Evolutionary conservation across 306 rosid genomes (phyloP), one percentile per base, ranked within the genome.

Genomic region (Castanea crenata): DNA sequence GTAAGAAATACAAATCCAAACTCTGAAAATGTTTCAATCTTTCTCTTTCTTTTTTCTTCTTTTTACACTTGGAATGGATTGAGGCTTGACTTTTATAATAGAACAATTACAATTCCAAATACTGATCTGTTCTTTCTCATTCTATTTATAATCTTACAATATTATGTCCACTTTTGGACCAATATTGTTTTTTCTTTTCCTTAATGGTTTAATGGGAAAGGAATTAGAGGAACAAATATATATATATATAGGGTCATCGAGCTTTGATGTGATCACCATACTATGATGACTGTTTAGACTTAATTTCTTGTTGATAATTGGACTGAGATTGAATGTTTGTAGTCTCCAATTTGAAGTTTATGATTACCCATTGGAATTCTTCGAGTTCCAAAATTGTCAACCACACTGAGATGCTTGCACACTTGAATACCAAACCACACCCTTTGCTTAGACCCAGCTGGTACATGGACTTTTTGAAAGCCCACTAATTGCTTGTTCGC

Each of bases 341-440:
- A 35, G 78, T 94, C 97, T 73, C 94, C 97, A 31, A 95, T 89
- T 4, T 90, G 89, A 49, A 95, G 84, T 23, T 83, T 85, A 44
- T 95, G 99, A 18, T 90, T 69, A 58, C 98, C 99, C 10, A 82
- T 80, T 68, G 98, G 98, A 79, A 95, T 91, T 86, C 94, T 92
- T 84, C 88, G 88, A 82, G 87, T 56, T 57, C 99, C 99, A 78
- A 74, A 86, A 21, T 79, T 59, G 62, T 95, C 99, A 54, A 95
- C 99, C 15, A 85, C 52, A 8, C 93, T 88, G 0, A 95, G 82
- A 59, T 95, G 99, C 69, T 88, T 90, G 82, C 99, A 95, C 1
- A 76, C 92, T 71, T 87, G 93, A 80, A 95, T 79, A 20, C 74
- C 88, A 51, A 91, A 56, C 56, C 27, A 62, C 15, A 93, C 82